Conservation (phyloP, 1,284 basidiomycete genomes). For the Irpex lacteus region DNA sequence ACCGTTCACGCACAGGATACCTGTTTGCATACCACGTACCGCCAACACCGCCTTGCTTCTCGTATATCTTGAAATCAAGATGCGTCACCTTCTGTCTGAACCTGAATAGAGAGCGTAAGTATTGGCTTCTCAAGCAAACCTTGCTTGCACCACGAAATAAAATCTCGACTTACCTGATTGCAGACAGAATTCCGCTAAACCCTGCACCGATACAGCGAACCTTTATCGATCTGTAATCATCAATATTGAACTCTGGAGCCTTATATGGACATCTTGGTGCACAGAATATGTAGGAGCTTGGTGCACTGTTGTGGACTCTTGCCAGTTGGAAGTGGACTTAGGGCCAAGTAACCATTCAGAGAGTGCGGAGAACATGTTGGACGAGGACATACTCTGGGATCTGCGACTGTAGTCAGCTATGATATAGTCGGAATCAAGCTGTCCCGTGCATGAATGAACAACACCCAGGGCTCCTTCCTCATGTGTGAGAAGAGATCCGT, state of each 20-base stretch:
- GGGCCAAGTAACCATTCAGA: neutral
- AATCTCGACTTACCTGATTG: constrained; percentile 37
- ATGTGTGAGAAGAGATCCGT: too few species aligned
- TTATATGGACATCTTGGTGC: neutral
- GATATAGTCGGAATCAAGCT: too few species aligned
- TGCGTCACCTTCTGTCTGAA: constrained; percentile 51
- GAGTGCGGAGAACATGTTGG: neutral
- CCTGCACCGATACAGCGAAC: constrained; percentile 53
- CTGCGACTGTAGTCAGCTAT: too few species aligned
- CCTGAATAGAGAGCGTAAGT: constrained; percentile 23
- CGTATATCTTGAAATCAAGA: constrained; percentile 50
- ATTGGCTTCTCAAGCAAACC: too few species aligned
- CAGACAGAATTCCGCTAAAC: constrained; percentile 52
- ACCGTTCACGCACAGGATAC: constrained; percentile 25
- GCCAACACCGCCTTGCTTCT: constrained; percentile 52
- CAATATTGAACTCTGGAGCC: constrained; percentile 33
- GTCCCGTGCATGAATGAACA: too few species aligned
- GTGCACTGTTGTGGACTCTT: neutral
- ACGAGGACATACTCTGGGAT: too few species aligned
- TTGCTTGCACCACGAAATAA: too few species aligned
- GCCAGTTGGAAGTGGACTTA: neutral
- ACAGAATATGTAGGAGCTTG: neutral
- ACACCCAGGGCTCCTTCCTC: too few species aligned
- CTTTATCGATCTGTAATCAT: constrained; percentile 45
- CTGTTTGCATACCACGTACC: constrained; percentile 48